Evolutionary conservation across 179 eudicot genomes (phyloP).

Genomic region (Beta macrorhiza): DNA sequence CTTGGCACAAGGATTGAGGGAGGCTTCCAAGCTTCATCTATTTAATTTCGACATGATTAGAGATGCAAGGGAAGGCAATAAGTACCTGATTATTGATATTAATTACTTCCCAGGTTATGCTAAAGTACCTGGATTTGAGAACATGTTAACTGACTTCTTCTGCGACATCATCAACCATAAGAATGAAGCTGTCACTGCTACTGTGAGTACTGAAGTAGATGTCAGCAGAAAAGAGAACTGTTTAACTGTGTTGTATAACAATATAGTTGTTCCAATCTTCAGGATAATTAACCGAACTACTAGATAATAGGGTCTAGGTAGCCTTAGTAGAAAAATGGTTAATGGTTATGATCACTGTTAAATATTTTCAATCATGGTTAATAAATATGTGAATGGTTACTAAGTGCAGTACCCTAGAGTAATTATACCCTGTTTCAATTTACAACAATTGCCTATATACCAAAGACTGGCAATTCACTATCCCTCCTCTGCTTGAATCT

Average conservation of each 20-base stretch:
- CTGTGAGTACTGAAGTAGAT: background rate
- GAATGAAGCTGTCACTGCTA: background rate
- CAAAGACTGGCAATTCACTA: no score
- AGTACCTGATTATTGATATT: slow-evolving; percentile 56
- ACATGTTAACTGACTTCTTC: slow-evolving; percentile 55
- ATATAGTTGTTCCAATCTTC: background rate
- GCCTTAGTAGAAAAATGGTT: background rate
- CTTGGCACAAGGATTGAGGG: slow-evolving; percentile 44
- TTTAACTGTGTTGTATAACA: background rate
- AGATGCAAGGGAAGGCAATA: slow-evolving; percentile 33
- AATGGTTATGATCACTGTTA: background rate
- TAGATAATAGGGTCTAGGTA: background rate
- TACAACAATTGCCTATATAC: no score
- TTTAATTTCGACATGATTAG: slow-evolving; percentile 76
- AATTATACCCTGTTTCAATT: no score
- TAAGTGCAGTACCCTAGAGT: no score
- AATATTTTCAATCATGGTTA: background rate
- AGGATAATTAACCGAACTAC: background rate
- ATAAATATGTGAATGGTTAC: no score
- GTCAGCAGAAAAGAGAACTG: background rate
- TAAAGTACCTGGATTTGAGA: slow-evolving; percentile 55
- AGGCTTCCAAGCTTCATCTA: slow-evolving; percentile 47
- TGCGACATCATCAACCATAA: slow-evolving; percentile 33
- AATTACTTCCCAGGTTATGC: slow-evolving; percentile 82
- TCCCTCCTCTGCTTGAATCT: no score